A percentile compares a stretch with the other conserved stretches of the same genome.
These are phyloP conservation scores for Magnolia sinica DNA, from an alignment of 164 flowering plant genomes.

Conservation along the genomic window DNA sequence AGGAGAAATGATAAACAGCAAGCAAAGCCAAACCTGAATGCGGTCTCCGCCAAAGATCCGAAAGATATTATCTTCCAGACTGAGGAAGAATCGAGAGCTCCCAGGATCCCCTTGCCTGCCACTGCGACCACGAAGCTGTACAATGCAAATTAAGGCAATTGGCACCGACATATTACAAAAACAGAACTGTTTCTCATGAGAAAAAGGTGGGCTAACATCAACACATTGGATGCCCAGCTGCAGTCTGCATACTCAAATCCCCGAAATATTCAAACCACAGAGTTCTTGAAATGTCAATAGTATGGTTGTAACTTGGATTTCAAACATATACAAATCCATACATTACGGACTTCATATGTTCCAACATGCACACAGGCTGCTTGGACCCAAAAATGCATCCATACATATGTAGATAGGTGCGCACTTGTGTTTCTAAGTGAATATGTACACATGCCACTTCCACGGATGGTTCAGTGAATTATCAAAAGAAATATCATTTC, in stretches of 20 bases:
- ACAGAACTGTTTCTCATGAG: neutral
- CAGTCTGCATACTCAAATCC: too few species aligned
- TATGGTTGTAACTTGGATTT: too few species aligned
- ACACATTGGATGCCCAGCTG: too few species aligned
- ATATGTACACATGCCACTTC: neutral
- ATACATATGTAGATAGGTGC: neutral
- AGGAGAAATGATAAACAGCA: too few species aligned
- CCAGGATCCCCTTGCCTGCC: slow-evolving; percentile 99
- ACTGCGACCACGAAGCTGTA: slow-evolving; percentile 93
- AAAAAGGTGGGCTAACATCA: too few species aligned
- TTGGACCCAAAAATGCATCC: too few species aligned
- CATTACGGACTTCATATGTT: too few species aligned
- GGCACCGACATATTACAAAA: neutral
- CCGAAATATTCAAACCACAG: too few species aligned
- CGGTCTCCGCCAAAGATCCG: slow-evolving; percentile 96
- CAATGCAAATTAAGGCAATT: slow-evolving; percentile 11
- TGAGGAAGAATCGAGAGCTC: slow-evolving; percentile 91
- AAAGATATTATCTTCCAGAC: slow-evolving; percentile 98
- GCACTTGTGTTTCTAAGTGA: neutral
- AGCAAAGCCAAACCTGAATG: slow-evolving; percentile 59
- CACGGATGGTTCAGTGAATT: neutral
- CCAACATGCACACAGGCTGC: too few species aligned
- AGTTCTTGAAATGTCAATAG: too few species aligned
- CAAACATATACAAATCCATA: too few species aligned
- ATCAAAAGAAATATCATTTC: slow-evolving; percentile 1